These are phyloP conservation scores for Apiotrichum gamsii DNA, from an alignment of 1,284 basidiomycete species.

Conservation along the genomic window DNA sequence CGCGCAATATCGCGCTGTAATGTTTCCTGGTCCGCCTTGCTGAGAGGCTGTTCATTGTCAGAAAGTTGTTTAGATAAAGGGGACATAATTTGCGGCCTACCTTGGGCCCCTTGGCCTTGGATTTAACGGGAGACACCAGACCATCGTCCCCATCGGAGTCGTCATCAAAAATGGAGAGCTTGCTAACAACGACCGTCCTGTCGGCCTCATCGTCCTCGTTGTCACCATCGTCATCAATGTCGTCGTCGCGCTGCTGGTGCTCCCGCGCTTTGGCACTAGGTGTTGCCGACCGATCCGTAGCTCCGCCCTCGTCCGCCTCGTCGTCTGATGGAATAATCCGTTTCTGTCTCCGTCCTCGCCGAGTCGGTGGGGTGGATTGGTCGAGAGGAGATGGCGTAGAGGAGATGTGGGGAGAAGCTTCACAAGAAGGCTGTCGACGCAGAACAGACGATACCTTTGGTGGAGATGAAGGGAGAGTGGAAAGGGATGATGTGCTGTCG, in stretches of 20 bases:
- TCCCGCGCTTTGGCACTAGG: background rate
- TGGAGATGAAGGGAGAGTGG: too few species aligned
- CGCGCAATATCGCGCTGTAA: slow-evolving; percentile 30
- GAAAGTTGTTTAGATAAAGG: too few species aligned
- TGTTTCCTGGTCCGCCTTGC: slow-evolving; percentile 24
- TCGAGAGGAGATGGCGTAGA: too few species aligned
- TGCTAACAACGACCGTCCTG: too few species aligned
- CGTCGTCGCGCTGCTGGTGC: too few species aligned
- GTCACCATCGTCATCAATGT: too few species aligned
- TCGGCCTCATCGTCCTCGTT: too few species aligned
- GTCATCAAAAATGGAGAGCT: slow-evolving; percentile 3
- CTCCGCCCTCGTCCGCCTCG: background rate
- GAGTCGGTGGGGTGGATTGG: too few species aligned
- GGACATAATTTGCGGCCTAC: background rate
- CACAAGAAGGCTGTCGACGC: too few species aligned
- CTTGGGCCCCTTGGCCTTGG: background rate
- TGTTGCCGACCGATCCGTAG: background rate
- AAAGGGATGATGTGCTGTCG: too few species aligned
- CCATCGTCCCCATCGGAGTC: slow-evolving; percentile 14
- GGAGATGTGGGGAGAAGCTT: too few species aligned
- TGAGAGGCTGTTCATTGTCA: slow-evolving; percentile 19
- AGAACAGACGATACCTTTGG: too few species aligned
- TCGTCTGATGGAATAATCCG: background rate
- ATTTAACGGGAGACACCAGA: background rate
- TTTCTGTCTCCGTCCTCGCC: background rate